Base-by-base conservation (phyloP, 2,329 filamentous ascomycete genomes). In the Talaromyces rugulosus region DNA sequence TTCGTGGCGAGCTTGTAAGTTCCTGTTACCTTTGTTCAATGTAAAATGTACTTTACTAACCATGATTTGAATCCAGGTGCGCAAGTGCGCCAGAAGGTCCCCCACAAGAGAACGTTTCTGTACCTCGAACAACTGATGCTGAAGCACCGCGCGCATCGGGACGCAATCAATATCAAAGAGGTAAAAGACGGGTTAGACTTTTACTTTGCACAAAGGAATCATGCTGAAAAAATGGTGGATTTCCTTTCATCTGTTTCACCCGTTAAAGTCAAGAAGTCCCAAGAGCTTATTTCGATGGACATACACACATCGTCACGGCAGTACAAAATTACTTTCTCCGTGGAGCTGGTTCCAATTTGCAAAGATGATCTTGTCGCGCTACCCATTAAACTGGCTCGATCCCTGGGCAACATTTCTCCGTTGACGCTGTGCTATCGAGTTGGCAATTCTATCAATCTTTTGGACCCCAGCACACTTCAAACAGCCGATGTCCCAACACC, bases 121-220 rank as follows among this genome's bases (percentile, higher is more conserved):
- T 90, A 85, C 73, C 87, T 98, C 40, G 95, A 98, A 77, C 94
- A 99, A 81, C 83, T 98, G 61, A 96, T 99, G 69, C 82, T 99
- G 69, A 98, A 97, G 82, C 92, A 98, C 75, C 86, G 86, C 61
- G 95, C 94, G 4, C 93, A 96, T 76, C 86, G 87, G 66, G 93
- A 99, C 68, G 95, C 94, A 0, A 93, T 97, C 78, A 99, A 98
- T 76, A 99, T 99, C 79, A 97, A 96, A 75, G 95, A 99, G 78
- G 90, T 91, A 31, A 93, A 93, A 77, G 92, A 97, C 69, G 95
- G 95, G 1, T 88, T 99, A 63, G 95, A 99, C 75, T 99, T 99
- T 76, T 99, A 89, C 83, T 99, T 95, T 72, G 85, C 91, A 0
- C 87, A 90, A 62, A 84, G 91, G 70, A 99, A 97, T 72, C 90